These are phyloP conservation scores for Globisporangium heterothallicum DNA, from an alignment of 352 stramenopile species.

Conservation along the genomic window DNA sequence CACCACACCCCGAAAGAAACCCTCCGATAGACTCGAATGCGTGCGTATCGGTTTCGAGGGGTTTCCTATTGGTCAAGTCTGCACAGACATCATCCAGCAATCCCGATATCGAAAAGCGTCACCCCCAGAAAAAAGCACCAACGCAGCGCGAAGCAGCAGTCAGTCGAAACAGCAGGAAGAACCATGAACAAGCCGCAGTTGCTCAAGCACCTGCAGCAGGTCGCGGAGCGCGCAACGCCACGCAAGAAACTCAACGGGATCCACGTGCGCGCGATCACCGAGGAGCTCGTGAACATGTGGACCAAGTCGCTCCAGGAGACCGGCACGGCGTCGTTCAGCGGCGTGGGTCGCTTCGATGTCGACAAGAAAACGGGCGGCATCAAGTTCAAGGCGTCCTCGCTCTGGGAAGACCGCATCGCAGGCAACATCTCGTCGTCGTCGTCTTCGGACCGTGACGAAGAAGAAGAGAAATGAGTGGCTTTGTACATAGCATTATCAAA, in stretches of 20 bases:
- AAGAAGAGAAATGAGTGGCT: background rate
- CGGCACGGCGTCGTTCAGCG: conserved; percentile 28
- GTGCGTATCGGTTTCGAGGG: background rate
- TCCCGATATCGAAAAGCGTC: background rate
- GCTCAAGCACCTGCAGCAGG: conserved; percentile 41
- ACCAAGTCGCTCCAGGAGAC: conserved; percentile 39
- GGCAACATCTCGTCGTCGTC: conserved; percentile 33
- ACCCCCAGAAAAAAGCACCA: too few species aligned
- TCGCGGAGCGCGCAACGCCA: conserved; percentile 24
- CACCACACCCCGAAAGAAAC: background rate
- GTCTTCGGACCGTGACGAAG: conserved; percentile 10
- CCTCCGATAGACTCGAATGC: background rate
- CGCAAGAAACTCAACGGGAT: conserved; percentile 36
- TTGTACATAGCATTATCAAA: too few species aligned
- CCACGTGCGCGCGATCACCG: conserved; percentile 36
- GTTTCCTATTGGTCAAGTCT: too few species aligned
- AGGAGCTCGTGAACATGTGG: conserved; percentile 37
- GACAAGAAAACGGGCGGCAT: conserved; percentile 39
- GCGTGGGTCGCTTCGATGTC: conserved; percentile 39
- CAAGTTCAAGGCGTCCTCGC: conserved; percentile 39
- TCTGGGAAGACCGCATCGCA: conserved; percentile 29
- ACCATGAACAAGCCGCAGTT: conserved; percentile 41
- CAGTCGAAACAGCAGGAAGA: background rate
- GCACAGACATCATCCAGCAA: background rate
- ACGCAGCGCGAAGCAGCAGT: background rate